Base-by-base conservation (phyloP, 1,139 yeast genomes). In the Candida mesenterica region DNA sequence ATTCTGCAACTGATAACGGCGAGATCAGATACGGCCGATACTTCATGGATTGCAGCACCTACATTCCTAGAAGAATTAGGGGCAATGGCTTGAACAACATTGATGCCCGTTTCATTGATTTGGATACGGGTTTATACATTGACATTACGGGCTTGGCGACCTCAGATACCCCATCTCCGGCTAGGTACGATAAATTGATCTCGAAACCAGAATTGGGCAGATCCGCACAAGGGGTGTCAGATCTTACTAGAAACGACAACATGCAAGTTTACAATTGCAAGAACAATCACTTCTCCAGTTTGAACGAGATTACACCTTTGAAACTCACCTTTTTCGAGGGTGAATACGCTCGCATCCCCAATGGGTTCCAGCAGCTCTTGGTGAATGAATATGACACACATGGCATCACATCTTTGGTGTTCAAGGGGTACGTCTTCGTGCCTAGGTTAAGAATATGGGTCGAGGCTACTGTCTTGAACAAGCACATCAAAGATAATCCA, bases 311-410 rank as follows among this genome's bases (percentile, higher is more conserved):
- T 16, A 43, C 52, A 13, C 73, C 72, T 0, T 46, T 68, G 24
- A 49, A 43, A 31, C 44, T 65, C 26, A 45, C 68, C 1, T 38
- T 52, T 24, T 52, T 53, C 22, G 72, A 68, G 43, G 70, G 71
- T 1, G 60, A 59, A 38, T 53, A 53, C 14, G 56, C 61, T 1
- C 64, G 62, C 39, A 42, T 65, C 24, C 72, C 72, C 2, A 38
- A 50, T 16, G 50, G 58, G 28, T 65, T 57, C 42, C 52, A 49
- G 23, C 50, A 43, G 13, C 28, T 60, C 5, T 47, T 69, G 24
- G 40, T 42, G 8, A 50, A 50, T 30, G 73, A 68, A 40, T 69
- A 68, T 41, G 45, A 50, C 4, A 45, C 44, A 4, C 45, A 42
- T 2, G 57, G 64, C 2, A 41, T 43, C 22, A 35, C 36, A 2